phyloP scores from a whole-genome alignment of 106 monocot species.

The Ottelia alismoides region DNA sequence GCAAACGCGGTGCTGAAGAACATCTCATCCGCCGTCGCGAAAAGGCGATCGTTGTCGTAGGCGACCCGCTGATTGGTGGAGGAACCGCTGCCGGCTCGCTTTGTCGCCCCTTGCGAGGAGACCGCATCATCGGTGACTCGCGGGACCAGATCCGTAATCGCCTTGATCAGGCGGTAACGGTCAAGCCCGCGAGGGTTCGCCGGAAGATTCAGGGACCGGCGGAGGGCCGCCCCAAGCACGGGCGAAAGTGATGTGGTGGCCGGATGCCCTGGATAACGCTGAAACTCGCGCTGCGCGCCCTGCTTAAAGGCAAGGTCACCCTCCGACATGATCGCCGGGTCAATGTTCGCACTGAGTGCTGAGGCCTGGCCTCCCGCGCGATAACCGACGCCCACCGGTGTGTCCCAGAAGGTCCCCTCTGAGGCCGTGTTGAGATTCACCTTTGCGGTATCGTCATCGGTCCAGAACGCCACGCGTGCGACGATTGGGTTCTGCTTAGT shows the following conservation, averaged over 20 bases:
- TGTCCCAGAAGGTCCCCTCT: not conserved
- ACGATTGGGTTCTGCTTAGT: not conserved
- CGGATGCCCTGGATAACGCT: not conserved
- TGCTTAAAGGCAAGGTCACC: not conserved
- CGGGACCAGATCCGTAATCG: not conserved
- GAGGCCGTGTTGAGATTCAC: not conserved
- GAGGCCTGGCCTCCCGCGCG: no score
- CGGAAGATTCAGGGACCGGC: not conserved
- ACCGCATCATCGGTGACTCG: not conserved
- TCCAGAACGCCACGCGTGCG: not conserved
- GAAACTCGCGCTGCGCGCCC: not conserved
- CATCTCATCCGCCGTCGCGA: not conserved
- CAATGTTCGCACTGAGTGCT: no score
- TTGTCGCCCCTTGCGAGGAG: no score
- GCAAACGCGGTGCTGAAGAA: not conserved
- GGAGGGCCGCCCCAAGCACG: no score
- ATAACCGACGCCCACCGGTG: no score
- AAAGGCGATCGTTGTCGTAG: not conserved
- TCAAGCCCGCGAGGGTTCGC: no score
- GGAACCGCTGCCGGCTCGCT: not conserved
- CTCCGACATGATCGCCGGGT: no score
- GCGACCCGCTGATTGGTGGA: not conserved
- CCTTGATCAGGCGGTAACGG: no score
- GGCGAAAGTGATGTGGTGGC: not conserved
- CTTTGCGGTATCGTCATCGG: not conserved